phyloP scores from a whole-genome alignment of 352 stramenopile species.

The Phytophthora idaei region DNA sequence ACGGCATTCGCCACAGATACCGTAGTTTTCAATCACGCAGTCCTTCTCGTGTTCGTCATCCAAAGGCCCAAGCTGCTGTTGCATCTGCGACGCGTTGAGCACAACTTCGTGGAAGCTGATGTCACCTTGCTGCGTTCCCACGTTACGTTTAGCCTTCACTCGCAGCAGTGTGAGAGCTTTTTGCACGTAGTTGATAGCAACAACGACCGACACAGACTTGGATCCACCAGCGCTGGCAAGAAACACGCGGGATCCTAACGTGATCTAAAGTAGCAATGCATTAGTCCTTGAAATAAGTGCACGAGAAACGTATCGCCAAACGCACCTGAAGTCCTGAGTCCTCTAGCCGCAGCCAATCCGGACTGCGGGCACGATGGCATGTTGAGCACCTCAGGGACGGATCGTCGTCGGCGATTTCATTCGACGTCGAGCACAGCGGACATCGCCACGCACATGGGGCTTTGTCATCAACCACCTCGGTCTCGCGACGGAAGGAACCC shows the following conservation, averaged over 20 bases:
- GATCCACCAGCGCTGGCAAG: constrained; percentile 16
- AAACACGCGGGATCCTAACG: constrained; percentile 30
- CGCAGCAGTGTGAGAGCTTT: constrained; percentile 29
- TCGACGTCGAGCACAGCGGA: constrained; percentile 17
- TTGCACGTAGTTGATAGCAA: constrained; percentile 28
- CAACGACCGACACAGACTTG: constrained; percentile 24
- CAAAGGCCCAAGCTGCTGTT: constrained; percentile 36
- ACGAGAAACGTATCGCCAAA: neutral
- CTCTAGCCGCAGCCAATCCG: constrained; percentile 39
- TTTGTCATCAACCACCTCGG: neutral
- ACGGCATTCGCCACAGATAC: constrained; percentile 54
- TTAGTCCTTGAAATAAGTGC: neutral
- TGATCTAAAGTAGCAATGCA: constrained; percentile 15
- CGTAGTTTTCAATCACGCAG: constrained; percentile 37
- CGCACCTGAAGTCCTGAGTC: constrained; percentile 31
- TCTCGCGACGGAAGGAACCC: constrained; percentile 13
- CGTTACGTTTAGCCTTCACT: constrained; percentile 17
- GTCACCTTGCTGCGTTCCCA: neutral
- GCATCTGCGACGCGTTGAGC: constrained; percentile 34
- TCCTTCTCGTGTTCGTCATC: constrained; percentile 21
- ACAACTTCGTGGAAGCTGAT: constrained; percentile 38
- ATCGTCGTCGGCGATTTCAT: neutral
- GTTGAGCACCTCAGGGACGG: constrained; percentile 2
- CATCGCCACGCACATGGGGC: constrained; percentile 12
- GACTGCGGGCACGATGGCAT: constrained; percentile 28